Conservation (phyloP, 2,329 filamentous ascomycete genomes). For the Aspergillus caelatus region DNA sequence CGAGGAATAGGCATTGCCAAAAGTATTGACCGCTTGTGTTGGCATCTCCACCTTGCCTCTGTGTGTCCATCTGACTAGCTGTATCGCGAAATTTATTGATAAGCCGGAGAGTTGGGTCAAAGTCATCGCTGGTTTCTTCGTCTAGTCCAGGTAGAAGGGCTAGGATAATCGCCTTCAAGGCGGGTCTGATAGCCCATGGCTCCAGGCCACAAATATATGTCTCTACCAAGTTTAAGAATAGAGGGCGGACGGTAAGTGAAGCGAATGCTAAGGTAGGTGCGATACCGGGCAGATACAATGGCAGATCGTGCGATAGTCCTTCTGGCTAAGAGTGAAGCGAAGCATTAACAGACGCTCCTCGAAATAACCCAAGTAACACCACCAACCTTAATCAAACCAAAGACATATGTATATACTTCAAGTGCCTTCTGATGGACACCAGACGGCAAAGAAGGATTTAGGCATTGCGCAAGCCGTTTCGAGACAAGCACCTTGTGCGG, state of each 20-base stretch:
- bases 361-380: background rate
- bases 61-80: slow-evolving; percentile 55
- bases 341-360: slow-evolving; percentile 17
- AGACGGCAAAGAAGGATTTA: slow-evolving; percentile 89
- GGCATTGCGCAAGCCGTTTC: slow-evolving; percentile 89
- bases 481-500: slow-evolving; percentile 83
- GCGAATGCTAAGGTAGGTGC: slow-evolving; percentile 91
- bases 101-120: slow-evolving; percentile 80
- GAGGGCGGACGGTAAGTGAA: slow-evolving; percentile 83
- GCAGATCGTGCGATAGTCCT: slow-evolving; percentile 77
- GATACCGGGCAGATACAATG: slow-evolving; percentile 86
- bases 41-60: slow-evolving; percentile 52
- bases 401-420: slow-evolving; percentile 90
- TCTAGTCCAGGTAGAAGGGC: slow-evolving; percentile 89
- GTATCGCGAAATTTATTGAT: slow-evolving; percentile 75
- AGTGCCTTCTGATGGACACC: slow-evolving; percentile 97
- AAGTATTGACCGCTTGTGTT: slow-evolving; percentile 80
- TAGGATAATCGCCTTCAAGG: slow-evolving; percentile 86
- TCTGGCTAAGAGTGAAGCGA: slow-evolving; percentile 53
- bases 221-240: slow-evolving; percentile 83
- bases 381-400: slow-evolving; percentile 75
- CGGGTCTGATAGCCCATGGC: slow-evolving; percentile 73
- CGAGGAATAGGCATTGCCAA: slow-evolving; percentile 97
- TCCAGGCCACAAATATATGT: slow-evolving; percentile 75
- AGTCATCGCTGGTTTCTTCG: slow-evolving; percentile 96